Base-by-base conservation (phyloP, 805 yeast genomes). In the Metschnikowia drakensbergensis region DNA sequence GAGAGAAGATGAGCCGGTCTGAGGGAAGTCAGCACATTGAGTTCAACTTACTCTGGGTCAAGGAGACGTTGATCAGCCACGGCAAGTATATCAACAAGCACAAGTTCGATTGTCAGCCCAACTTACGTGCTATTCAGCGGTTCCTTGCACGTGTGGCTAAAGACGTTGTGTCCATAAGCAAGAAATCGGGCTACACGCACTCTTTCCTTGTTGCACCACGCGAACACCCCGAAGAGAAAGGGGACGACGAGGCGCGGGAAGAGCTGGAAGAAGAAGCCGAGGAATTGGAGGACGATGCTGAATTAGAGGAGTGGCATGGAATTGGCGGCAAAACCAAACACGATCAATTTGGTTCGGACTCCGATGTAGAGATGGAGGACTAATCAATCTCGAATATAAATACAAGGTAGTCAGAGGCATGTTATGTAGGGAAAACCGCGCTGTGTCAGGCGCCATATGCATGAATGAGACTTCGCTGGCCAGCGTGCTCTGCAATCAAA, bases 41-140 rank as follows among this genome's bases (percentile, higher is more conserved):
- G 68, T 90, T 83, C 69, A 82, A 84, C 58, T 65, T 94, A 53
- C 57, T 86, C 8, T 94, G 99, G 98, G 75, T 92, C 31, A 81
- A 83, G 55, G 71, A 77, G 11, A 58, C 90, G 4, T 65, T 94
- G 13, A 74, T 84, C 1, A 65, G 76, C 17, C 97, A 92, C 62
- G 98, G 99, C 9, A 76, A 76, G 54, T 84, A 80, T 64, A 85
- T 94, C 46, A 75, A 80, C 36, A 65, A 65, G 9, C 77, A 86
- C 58, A 82, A 81, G 59, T 82, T 77, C 52, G 77, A 81, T 45
- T 87, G 84, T 58, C 73, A 82, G 2, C 79, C 82, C 48, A 75
- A 85, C 0, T 63, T 88, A 54, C 80, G 91, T 57, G 77, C 86
- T 1, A 68, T 89, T 7, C 95, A 84, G 60, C 75, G 94, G 59